Evolutionary conservation across 2,329 filamentous ascomycete genomes (phyloP).

Genomic region (Aspergillus japonicus): DNA sequence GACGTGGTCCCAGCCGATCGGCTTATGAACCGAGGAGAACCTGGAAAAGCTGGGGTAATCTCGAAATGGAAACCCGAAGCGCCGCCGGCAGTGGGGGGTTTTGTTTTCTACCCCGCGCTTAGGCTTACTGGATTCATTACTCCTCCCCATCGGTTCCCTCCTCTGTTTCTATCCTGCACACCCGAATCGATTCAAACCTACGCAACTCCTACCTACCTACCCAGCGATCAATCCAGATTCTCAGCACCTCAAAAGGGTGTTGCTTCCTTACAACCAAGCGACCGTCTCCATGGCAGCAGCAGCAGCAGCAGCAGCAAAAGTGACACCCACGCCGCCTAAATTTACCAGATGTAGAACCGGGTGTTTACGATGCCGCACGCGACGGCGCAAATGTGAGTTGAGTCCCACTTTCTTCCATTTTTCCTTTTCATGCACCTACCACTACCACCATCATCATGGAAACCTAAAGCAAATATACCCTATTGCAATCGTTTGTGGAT

Average conservation of each 20-base stretch:
- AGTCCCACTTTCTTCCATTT: too few species aligned
- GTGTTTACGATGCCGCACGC: constrained; percentile 51
- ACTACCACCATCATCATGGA: neutral
- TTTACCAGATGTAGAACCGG: constrained; percentile 40
- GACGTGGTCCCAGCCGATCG: too few species aligned
- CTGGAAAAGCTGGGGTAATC: constrained; percentile 4
- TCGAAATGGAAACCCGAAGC: constrained; percentile 7
- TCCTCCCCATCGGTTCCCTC: neutral
- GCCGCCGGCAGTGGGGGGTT: neutral
- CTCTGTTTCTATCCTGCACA: neutral
- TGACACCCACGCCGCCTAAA: constrained; percentile 4
- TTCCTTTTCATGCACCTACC: neutral
- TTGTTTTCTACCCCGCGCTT: neutral
- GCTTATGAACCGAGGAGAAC: too few species aligned
- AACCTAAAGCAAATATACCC: too few species aligned
- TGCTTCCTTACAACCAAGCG: neutral
- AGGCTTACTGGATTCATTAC: neutral
- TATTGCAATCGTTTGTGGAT: too few species aligned
- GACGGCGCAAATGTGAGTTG: constrained; percentile 50
- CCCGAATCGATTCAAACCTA: neutral
- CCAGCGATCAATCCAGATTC: neutral
- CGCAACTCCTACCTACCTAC: too few species aligned
- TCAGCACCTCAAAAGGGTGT: too few species aligned
- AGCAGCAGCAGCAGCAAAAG: neutral
- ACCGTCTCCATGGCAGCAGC: neutral